These are phyloP conservation scores for Exophiala lecanii-corni DNA, from an alignment of 2,329 filamentous ascomycete genomes.

Conservation along the genomic window DNA sequence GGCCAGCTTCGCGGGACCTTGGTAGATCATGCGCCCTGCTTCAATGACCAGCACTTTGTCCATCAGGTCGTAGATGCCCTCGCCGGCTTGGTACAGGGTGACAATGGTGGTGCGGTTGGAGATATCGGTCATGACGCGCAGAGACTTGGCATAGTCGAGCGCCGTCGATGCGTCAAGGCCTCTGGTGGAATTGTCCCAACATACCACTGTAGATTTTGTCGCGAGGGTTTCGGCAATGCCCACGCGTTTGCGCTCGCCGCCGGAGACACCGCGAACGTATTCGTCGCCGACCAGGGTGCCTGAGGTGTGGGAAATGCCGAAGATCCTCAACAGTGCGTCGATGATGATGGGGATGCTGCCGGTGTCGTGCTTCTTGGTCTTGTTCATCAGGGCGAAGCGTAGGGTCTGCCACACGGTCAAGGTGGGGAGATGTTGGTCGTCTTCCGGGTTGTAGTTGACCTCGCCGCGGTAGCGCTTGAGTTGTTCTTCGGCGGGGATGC, in stretches of 20 bases:
- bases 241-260: constrained; percentile 76
- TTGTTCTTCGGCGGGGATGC: constrained; percentile 64
- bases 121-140: constrained; percentile 71
- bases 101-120: constrained; percentile 66
- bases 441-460: constrained; percentile 73
- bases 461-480: constrained; percentile 67
- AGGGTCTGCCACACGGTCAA: constrained; percentile 75
- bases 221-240: constrained; percentile 73
- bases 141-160: constrained; percentile 67
- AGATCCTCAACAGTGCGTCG: constrained; percentile 68
- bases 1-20: constrained; percentile 58
- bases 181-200: constrained; percentile 76
- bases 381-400: constrained; percentile 69
- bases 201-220: constrained; percentile 67
- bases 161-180: constrained; percentile 77
- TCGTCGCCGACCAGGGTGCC: constrained; percentile 73
- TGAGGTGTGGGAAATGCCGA: constrained; percentile 70
- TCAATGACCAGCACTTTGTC: constrained; percentile 79
- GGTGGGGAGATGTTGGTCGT: constrained; percentile 68
- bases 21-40: constrained; percentile 64
- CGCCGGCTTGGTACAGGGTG: constrained; percentile 67
- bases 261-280: constrained; percentile 67
- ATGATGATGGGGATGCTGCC: constrained; percentile 64
- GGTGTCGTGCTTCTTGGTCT: constrained; percentile 63
- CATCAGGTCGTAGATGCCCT: constrained; percentile 67